phyloP scores from a whole-genome alignment of 2,329 filamentous ascomycete genomes.

The Alternaria viburni region DNA sequence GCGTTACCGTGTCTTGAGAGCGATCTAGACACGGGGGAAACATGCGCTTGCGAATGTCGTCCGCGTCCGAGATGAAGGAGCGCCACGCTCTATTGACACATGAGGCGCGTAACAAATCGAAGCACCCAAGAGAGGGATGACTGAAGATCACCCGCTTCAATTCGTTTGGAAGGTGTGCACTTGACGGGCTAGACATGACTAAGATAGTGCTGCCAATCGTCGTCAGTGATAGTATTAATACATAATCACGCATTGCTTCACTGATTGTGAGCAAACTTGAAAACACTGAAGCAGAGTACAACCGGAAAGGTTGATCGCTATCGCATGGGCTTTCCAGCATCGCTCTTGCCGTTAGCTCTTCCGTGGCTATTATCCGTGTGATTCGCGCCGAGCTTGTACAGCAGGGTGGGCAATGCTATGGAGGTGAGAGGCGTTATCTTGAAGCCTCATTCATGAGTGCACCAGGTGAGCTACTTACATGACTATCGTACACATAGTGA shows the following conservation, averaged over 20 bases:
- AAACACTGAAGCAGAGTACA: background rate
- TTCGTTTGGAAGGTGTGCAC: background rate
- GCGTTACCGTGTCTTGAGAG: background rate
- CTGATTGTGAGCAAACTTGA: background rate
- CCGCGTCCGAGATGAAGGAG: background rate
- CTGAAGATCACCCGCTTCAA: background rate
- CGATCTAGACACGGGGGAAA: background rate
- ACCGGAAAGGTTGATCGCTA: rapidly evolving
- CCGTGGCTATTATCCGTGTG: background rate
- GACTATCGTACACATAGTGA: too few relatives aligned
- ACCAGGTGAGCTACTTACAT: too few relatives aligned
- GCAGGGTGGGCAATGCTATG: too few relatives aligned
- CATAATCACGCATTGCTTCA: background rate
- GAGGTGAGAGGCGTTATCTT: too few relatives aligned
- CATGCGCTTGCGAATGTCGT: background rate
- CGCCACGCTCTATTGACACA: background rate
- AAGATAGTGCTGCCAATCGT: background rate
- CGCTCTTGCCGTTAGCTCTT: background rate
- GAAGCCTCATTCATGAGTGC: too few relatives aligned
- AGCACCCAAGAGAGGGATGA: background rate
- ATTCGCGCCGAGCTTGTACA: background rate
- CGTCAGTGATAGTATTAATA: background rate
- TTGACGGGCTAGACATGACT: background rate
- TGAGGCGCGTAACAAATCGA: background rate
- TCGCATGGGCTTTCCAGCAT: background rate